Evolutionary conservation across 1,284 basidiomycete genomes (phyloP).

Genomic region (Phenoliferia sp.): DNA sequence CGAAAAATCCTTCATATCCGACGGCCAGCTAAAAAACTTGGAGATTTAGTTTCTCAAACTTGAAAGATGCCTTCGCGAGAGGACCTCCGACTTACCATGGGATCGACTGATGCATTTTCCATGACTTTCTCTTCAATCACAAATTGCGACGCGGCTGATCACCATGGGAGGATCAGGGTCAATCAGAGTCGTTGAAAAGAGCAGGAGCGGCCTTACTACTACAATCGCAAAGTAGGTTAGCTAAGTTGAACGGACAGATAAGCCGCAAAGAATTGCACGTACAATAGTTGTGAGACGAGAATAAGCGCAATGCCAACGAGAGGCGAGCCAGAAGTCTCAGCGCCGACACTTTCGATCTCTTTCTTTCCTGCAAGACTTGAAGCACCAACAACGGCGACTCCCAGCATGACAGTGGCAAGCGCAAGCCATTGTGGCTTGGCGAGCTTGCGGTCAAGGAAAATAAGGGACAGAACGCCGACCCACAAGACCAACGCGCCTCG

Average conservation of each 20-base stretch:
- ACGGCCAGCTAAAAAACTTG: constrained; percentile 59
- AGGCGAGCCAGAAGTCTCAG: constrained; percentile 46
- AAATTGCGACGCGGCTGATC: constrained; percentile 83
- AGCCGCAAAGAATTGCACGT: constrained; percentile 41
- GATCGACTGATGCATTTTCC: constrained; percentile 76
- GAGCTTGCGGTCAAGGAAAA: constrained; percentile 79
- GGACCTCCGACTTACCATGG: constrained; percentile 52
- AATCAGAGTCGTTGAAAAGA: too few species aligned
- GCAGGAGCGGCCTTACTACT: too few species aligned
- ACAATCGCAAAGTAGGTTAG: background rate
- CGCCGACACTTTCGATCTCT: constrained; percentile 56
- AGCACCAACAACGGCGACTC: constrained; percentile 85
- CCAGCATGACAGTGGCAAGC: constrained; percentile 81
- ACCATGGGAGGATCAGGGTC: too few species aligned
- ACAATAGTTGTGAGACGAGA: constrained; percentile 96
- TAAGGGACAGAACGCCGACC: constrained; percentile 85
- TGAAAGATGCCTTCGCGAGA: background rate
- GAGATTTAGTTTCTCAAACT: background rate
- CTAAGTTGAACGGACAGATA: background rate
- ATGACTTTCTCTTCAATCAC: constrained; percentile 96
- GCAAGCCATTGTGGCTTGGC: constrained; percentile 66
- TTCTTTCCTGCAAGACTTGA: constrained; percentile 76
- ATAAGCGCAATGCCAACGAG: constrained; percentile 74
- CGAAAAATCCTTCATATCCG: constrained; percentile 90
- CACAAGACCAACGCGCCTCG: constrained; percentile 94